A percentile compares a stretch with the other conserved stretches of the same genome.
Evolutionary conservation across 73 alveolate genomes (phyloP).

Genomic region (Urostyla sp.): DNA sequence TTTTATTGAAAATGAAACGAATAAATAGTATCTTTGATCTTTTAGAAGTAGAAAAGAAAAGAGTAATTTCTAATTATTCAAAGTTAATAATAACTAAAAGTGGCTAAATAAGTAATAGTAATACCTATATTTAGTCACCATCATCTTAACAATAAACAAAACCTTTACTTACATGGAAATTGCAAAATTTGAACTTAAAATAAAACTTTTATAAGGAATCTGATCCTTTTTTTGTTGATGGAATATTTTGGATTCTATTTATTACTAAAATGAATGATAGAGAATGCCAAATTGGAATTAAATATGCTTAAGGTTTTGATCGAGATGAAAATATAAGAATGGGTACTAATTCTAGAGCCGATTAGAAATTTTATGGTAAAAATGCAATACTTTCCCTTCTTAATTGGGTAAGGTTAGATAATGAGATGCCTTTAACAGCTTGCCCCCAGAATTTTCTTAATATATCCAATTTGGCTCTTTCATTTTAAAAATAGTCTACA

Average conservation of each 20-base stretch:
- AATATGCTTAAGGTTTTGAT: conserved; percentile 4
- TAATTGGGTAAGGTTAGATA: conserved; percentile 34
- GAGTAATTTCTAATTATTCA: conserved; percentile 2
- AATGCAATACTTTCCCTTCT: conserved; percentile 46
- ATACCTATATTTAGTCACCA: conserved; percentile 1
- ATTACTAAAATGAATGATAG: conserved; percentile 50
- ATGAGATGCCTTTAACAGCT: not conserved
- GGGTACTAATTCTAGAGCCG: not conserved
- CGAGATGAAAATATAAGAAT: not conserved
- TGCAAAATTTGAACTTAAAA: conserved; percentile 34
- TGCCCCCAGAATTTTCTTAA: not conserved
- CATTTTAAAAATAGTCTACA: not conserved
- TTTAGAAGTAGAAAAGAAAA: conserved; percentile 14
- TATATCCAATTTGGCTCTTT: conserved; percentile 12
- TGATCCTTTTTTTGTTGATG: conserved; percentile 42
- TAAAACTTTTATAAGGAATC: conserved; percentile 46
- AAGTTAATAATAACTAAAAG: conserved; percentile 10
- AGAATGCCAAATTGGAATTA: conserved; percentile 43
- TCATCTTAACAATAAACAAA: not conserved
- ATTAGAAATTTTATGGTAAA: not conserved
- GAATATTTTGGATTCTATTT: conserved; percentile 35
- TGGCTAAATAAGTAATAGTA: not conserved
- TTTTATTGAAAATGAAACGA: conserved; percentile 32
- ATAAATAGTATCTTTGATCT: conserved; percentile 23
- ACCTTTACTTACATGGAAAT: conserved; percentile 54